Evolutionary conservation across 2,329 filamentous ascomycete species (phyloP), one percentile per base, ranked within the genome.

Genomic region (Zymoseptoria brevis): DNA sequence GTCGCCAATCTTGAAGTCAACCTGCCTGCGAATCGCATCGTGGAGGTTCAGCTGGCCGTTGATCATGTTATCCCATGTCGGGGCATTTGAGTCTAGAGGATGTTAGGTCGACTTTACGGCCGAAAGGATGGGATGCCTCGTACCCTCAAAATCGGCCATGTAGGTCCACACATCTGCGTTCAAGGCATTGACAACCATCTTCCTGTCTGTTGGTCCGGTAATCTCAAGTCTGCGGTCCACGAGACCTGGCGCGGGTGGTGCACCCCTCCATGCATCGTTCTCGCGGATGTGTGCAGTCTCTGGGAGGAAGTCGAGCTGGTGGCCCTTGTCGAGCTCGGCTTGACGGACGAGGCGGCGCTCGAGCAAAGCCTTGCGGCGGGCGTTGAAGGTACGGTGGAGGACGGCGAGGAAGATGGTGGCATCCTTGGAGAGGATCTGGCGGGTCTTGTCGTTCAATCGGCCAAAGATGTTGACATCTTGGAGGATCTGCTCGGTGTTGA

Each of bases 41-140:
- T 96, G 95, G 59, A 99, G 84, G 80, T 97, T 99, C 67, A 96
- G 87, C 78, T 99, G 94, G 64, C 94, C 94, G 68, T 94, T 96
- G 80, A 97, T 87, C 92, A 97, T 97, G 80, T 97, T 97, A 67
- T 96, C 91, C 94, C 94, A 99, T 50, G 94, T 96, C 22, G 94
- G 94, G 22, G 94, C 92, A 72, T 83, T 94, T 6, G 94, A 96
- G 76, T 97, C 92, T 96, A 69, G 8, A 30, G 19, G 8, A 11
- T 45, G 35, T 45, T 45, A 45, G 35, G 26, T n/a, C 35, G 35
- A 16, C 6, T n/a, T 11, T 41, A 16, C 35, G 35, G 35, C 16
- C 13, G 35, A 45, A 45, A 45, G 35, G 13, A 45, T 13, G 35
- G 16, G 7, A n/a, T 16, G 35, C 1, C 13, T 16, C 30, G 16